Base-by-base conservation (phyloP, 1,284 basidiomycete species). In the Amylostereum areolatum region DNA sequence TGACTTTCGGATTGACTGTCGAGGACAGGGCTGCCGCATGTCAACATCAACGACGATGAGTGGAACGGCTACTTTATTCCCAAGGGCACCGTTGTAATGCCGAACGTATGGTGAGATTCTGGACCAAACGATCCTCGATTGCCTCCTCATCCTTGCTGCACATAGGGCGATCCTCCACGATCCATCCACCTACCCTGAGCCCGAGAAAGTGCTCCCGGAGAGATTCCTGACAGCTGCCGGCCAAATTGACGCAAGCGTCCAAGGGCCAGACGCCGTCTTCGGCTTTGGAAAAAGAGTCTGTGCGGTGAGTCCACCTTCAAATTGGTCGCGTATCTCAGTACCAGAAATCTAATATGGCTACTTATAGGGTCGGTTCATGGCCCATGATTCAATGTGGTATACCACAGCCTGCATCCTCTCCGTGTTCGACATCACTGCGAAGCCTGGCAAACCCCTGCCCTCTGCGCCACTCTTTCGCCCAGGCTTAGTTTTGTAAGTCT, bases 321-420 rank as follows among this genome's bases (percentile, higher is more conserved):
- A 18, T 18, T 18, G 18, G 18, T 18, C 18, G 18, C 18, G 18
- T 18, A 18, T 18, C 18, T 18, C 18, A 18, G 18, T 18, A 18
- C 18, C 18, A 18, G 18, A 18, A 18, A 18, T 18, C 18, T 18
- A 18, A 18, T 18, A 18, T 18, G 18, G 18, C 18, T 18, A 18
- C 18, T 18, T 18, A 18, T 18, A 18, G 18, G 66, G 66, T 1
- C 54, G 58, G 1, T 58, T 52, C 50, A 51, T 68, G 28, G 66
- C 66, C 1, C 58, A 63, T 28, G 54, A 59, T 12, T 56, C 59
- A 2, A 47, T 69, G n/a, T 69, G 58, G 55, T 54, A 68, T 35
- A 50, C 61, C 1, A 45, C 67, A 24, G 62, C 60, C 0, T 61
- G 57, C 7, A 52, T 61, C 1, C 48, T 66, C 10, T 59, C 64